phyloP scores from a whole-genome alignment of 148 eudicot genomes.

The Heliamphora exappendiculata region DNA sequence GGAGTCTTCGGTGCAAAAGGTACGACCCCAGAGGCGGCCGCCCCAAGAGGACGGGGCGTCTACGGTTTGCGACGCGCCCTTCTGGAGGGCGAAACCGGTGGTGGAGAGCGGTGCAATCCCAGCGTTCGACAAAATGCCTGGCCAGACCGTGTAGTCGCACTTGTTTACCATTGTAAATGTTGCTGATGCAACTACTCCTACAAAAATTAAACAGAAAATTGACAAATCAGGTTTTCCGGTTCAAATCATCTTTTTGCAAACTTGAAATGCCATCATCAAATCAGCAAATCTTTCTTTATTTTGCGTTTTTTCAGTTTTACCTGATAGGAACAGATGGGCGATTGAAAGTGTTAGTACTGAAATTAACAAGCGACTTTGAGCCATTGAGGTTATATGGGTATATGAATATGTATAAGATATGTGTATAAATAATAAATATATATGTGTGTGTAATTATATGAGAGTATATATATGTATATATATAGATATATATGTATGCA shows the following conservation, averaged over 20 bases:
- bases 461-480: no score
- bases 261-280: neutral
- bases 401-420: neutral
- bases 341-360: neutral
- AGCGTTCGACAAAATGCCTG: conserved; percentile 69
- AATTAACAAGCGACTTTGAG: neutral
- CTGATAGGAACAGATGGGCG: conserved; percentile 17
- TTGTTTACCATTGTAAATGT: conserved; percentile 57
- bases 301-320: neutral
- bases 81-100: conserved; percentile 60
- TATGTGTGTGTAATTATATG: neutral
- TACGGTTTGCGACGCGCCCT: conserved; percentile 37
- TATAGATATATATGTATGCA: no score
- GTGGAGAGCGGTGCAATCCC: conserved; percentile 47
- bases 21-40: conserved; percentile 78
- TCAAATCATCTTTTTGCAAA: no score
- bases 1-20: conserved; percentile 43
- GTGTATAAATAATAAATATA: neutral
- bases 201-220: neutral
- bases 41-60: conserved; percentile 50
- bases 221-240: no score
- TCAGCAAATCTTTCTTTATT: neutral
- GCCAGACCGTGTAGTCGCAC: conserved; percentile 68
- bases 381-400: neutral
- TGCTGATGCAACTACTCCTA: conserved; percentile 27